Conservation (phyloP, 345 rosid species). For the Brassica carinata region DNA sequence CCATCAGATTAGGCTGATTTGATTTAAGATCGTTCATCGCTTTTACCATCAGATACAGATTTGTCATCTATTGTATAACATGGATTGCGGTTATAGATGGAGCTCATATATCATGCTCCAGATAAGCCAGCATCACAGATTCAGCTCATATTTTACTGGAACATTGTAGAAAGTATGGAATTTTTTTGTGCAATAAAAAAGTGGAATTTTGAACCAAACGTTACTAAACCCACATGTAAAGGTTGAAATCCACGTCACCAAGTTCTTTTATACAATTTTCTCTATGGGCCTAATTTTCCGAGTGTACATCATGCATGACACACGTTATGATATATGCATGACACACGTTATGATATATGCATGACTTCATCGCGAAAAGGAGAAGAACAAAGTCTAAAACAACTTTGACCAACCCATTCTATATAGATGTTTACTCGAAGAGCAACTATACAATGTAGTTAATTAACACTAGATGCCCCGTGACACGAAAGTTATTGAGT, state of each 20-base stretch:
- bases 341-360: constrained; percentile 28
- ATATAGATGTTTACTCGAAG: constrained; percentile 1
- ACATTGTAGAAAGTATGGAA: not conserved
- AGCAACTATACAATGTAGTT: not conserved
- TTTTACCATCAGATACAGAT: not conserved
- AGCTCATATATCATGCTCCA: not conserved
- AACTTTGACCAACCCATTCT: constrained; percentile 23
- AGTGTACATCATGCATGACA: constrained; percentile 21
- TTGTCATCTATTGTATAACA: not conserved
- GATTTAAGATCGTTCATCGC: not conserved
- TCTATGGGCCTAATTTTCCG: constrained; percentile 11
- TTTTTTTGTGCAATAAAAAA: too few species aligned
- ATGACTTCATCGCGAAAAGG: constrained; percentile 17
- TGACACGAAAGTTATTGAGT: constrained; percentile 40
- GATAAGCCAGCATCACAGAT: not conserved
- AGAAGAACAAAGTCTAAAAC: constrained; percentile 9
- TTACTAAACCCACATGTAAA: not conserved
- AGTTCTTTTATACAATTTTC: constrained; percentile 14
- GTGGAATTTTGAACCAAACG: too few species aligned
- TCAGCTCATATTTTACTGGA: not conserved
- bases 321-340: constrained; percentile 19
- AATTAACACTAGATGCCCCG: constrained; percentile 15
- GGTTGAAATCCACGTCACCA: constrained; percentile 27
- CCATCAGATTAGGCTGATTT: not conserved
- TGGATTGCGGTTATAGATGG: not conserved